Evolutionary conservation across 371 early-diverging fungal species (phyloP).

Genomic region (Mortierella sp.): DNA sequence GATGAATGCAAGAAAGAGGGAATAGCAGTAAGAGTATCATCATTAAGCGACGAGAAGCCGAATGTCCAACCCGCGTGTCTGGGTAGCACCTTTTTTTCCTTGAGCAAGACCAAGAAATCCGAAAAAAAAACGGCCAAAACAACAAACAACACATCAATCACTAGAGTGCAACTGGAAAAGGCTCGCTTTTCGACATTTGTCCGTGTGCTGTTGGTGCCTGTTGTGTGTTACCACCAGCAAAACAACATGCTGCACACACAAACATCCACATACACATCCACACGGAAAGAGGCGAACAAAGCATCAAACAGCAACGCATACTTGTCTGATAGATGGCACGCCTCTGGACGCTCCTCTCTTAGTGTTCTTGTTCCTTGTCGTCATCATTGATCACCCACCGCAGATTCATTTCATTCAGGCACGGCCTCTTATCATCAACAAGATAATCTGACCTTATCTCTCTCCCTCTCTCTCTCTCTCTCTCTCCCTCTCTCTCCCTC

Average conservation of each 20-base stretch:
- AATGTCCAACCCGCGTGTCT: background rate
- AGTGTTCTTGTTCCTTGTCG: background rate
- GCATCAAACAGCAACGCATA: background rate
- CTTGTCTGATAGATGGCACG: background rate
- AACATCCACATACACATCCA: background rate
- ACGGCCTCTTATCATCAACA: background rate
- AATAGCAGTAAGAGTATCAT: conserved; percentile 4
- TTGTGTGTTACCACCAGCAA: background rate
- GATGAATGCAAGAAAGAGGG: background rate
- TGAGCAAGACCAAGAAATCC: background rate
- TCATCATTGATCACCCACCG: background rate
- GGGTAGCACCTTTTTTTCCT: background rate
- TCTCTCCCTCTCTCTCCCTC: background rate
- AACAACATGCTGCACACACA: too few relatives aligned
- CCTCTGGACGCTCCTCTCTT: background rate
- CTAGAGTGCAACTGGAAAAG: background rate
- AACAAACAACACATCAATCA: too few relatives aligned
- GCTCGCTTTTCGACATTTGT: background rate
- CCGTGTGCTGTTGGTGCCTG: background rate
- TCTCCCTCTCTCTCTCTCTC: background rate
- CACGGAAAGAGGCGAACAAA: background rate
- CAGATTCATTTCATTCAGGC: background rate
- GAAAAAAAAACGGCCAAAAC: background rate
- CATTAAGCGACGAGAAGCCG: background rate
- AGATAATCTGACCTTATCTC: background rate